Base-by-base conservation (phyloP, 352 stramenopile genomes). In the Phytophthora melonis region DNA sequence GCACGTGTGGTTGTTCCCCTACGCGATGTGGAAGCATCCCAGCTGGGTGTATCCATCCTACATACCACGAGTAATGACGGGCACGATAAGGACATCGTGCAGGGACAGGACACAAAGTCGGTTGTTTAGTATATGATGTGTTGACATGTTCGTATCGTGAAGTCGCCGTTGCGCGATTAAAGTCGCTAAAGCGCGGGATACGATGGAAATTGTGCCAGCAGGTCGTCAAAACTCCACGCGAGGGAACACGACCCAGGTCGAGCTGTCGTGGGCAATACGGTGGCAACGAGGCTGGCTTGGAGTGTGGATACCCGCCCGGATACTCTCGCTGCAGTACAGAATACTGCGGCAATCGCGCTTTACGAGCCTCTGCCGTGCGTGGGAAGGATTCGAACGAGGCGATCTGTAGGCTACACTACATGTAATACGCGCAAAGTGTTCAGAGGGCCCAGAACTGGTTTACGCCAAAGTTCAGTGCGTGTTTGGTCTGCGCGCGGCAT, bases 1-100 rank as follows among this genome's bases (percentile, higher is more conserved):
- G 68, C 68, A 72, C 58, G 65, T 77, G 58, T 54, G 43, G 39
- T 75, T 34, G 68, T 65, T 74, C 0, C 55, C 45, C 70, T 68
- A 65, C 57, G 8, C 11, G 36, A 43, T 43, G 36, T 43, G 36
- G 36, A 43, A 43, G 36, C 36, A 43, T 43, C 36, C 41, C 41
- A 50, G 41, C 41, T 50, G 41, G 30, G 7, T 76, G 70, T 73
- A 75, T 75, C 63, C 63, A 63, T 75, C 50, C 45, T 14, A n/a
- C n/a, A n/a, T n/a, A 30, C 21, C 13, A 16, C 14, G 30, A 36
- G 59, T 72, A 72, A 49, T 68, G 63, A 72, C 69, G 16, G 16
- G 10, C 18, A 5, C 6, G 9, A 50, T 72, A 72, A 36, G 43
- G 55, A 63, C 21, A 16, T 30, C 21, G n/a, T 1, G 7, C 7